Percentiles rank a stretch among this genome's conserved stretches.
Evolutionary conservation across 768 basidiomycete species (phyloP).

Genomic region (Astraeus odoratus): DNA sequence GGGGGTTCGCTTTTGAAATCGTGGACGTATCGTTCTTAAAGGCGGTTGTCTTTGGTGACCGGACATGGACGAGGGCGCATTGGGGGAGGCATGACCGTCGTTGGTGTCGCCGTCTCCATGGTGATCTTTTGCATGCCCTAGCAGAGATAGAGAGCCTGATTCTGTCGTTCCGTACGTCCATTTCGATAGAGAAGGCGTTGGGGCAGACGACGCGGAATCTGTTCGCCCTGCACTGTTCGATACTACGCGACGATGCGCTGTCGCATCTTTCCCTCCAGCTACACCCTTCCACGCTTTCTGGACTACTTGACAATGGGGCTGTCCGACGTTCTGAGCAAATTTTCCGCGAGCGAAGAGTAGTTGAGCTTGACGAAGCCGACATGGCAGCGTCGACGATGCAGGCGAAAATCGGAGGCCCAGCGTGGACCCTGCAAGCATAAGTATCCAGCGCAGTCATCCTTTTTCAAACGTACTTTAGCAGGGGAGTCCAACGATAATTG

Average conservation of each 20-base stretch:
- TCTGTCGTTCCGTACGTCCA: neutral
- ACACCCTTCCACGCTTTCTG: neutral
- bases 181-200: neutral
- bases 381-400: slow-evolving; percentile 25
- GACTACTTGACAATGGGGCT: neutral
- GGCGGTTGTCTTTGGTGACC: too few species aligned
- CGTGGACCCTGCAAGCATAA: slow-evolving; percentile 83
- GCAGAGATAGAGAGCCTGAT: too few species aligned
- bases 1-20: neutral
- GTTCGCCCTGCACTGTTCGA: neutral
- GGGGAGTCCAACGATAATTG: too few species aligned
- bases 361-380: slow-evolving; percentile 18
- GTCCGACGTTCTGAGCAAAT: slow-evolving; percentile 3
- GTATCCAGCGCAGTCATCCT: slow-evolving; percentile 69
- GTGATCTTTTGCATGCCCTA: neutral
- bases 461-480: too few species aligned
- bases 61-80: too few species aligned
- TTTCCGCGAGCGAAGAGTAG: slow-evolving; percentile 6
- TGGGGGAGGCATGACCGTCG: too few species aligned
- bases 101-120: neutral
- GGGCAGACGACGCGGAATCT: neutral
- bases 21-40: too few species aligned
- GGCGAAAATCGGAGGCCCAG: slow-evolving; percentile 52
- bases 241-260: neutral
- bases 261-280: neutral